Evolutionary conservation across 768 basidiomycete genomes (phyloP).

Genomic region (Gymnopilus junonius): DNA sequence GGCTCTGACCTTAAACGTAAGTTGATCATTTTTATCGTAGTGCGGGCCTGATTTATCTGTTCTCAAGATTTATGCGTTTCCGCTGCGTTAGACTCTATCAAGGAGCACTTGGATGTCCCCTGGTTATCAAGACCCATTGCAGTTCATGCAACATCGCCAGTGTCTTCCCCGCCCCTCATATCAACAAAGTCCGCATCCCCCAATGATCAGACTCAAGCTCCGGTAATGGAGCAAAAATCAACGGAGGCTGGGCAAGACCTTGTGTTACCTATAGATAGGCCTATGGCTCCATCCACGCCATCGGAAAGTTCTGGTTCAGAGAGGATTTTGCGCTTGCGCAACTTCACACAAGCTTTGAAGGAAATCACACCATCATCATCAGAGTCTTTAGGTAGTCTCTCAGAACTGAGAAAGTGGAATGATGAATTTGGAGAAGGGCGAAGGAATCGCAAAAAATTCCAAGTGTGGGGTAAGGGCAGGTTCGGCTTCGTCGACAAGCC

Average conservation of each 20-base stretch:
- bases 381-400: conserved; percentile 75
- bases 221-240: not conserved
- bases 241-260: not conserved
- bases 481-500: conserved; percentile 80
- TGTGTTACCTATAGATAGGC: not conserved
- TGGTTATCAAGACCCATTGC: conserved; percentile 50
- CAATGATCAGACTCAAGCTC: not conserved
- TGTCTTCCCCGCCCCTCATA: not conserved
- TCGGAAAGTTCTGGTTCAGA: conserved; percentile 2
- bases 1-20: conserved; percentile 94
- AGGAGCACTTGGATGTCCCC: conserved; percentile 80
- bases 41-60: not conserved
- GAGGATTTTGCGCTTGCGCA: conserved; percentile 19
- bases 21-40: conserved; percentile 31
- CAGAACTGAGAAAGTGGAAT: conserved; percentile 86
- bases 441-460: conserved; percentile 63
- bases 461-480: conserved; percentile 85
- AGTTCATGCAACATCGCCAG: not conserved
- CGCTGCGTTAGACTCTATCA: conserved; percentile 90
- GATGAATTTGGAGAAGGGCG: conserved; percentile 92
- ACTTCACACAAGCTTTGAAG: conserved; percentile 84
- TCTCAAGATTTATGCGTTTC: conserved; percentile 85
- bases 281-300: not conserved
- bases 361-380: conserved; percentile 93
- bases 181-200: not conserved